These are phyloP conservation scores for Magnolia kwangsiensis DNA, from an alignment of 164 flowering plant species.

Conservation along the genomic window DNA sequence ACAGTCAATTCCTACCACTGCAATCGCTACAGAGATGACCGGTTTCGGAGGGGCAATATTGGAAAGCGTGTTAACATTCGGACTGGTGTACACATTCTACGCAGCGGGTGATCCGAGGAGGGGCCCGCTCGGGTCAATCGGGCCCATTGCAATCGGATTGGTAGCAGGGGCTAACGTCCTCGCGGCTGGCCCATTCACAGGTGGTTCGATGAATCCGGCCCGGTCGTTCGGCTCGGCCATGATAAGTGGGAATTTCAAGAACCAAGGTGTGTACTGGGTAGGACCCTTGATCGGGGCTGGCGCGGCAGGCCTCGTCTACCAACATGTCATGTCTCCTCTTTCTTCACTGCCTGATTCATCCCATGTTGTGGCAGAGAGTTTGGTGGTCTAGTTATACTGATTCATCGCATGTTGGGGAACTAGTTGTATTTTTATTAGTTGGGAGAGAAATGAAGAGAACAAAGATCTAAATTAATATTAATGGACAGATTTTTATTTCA, in stretches of 20 bases:
- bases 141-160: conserved; percentile 55
- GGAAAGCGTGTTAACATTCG: conserved; percentile 66
- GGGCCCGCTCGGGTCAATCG: conserved; percentile 34
- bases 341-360: background rate
- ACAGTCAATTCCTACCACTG: conserved; percentile 5
- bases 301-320: conserved; percentile 64
- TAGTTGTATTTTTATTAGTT: background rate
- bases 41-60: conserved; percentile 72
- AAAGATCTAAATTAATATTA: background rate
- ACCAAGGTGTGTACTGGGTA: conserved; percentile 85
- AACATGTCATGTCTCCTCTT: conserved; percentile 66
- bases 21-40: conserved; percentile 47
- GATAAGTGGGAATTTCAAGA: conserved; percentile 61
- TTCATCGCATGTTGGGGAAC: background rate
- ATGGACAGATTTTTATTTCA: background rate
- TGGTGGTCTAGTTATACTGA: conserved; percentile 12
- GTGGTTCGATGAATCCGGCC: conserved; percentile 89
- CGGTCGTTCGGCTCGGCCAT: conserved; percentile 61
- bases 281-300: conserved; percentile 74
- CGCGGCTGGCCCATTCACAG: conserved; percentile 74
- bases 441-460: background rate
- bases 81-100: conserved; percentile 60
- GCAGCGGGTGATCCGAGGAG: conserved; percentile 55
- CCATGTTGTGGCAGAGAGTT: conserved; percentile 20
- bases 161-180: conserved; percentile 65